Percentiles rank a stretch among this genome's conserved stretches.
phyloP scores from a whole-genome alignment of 257 asterid genomes.

The Striga asiatica region DNA sequence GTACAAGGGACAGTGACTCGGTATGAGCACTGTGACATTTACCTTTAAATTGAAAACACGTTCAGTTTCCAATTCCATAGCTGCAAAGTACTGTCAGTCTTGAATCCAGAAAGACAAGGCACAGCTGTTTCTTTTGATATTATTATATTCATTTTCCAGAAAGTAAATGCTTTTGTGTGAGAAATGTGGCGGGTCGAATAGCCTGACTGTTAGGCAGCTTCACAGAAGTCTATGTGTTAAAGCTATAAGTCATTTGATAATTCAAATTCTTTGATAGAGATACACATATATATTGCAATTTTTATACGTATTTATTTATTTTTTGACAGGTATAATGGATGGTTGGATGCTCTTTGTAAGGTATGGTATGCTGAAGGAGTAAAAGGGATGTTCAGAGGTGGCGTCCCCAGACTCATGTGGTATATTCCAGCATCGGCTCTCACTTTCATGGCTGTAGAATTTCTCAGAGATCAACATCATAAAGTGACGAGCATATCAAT shows the following conservation, averaged over 20 bases:
- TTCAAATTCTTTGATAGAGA: background rate
- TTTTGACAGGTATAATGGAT: constrained; percentile 53
- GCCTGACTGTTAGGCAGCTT: background rate
- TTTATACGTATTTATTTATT: background rate
- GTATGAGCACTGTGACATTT: constrained; percentile 19
- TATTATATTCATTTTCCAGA: background rate
- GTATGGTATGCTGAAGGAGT: constrained; percentile 64
- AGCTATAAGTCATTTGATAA: background rate
- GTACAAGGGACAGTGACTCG: constrained; percentile 54
- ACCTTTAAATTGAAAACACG: background rate
- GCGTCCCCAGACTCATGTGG: constrained; percentile 66
- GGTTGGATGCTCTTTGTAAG: constrained; percentile 53
- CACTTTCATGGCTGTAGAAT: constrained; percentile 81
- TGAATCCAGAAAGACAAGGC: background rate
- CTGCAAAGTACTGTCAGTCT: background rate
- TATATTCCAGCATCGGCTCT: constrained; percentile 79
- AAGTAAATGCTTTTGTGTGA: background rate
- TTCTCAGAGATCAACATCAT: constrained; percentile 50
- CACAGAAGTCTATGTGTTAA: too few relatives aligned
- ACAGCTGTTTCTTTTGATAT: background rate
- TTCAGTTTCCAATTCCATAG: background rate
- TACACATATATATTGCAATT: background rate
- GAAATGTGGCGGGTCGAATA: too few relatives aligned
- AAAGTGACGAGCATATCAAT: constrained; percentile 36
- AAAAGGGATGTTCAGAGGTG: constrained; percentile 66